Base-by-base conservation (phyloP, 164 flowering plant species). In the Piper betle region DNA sequence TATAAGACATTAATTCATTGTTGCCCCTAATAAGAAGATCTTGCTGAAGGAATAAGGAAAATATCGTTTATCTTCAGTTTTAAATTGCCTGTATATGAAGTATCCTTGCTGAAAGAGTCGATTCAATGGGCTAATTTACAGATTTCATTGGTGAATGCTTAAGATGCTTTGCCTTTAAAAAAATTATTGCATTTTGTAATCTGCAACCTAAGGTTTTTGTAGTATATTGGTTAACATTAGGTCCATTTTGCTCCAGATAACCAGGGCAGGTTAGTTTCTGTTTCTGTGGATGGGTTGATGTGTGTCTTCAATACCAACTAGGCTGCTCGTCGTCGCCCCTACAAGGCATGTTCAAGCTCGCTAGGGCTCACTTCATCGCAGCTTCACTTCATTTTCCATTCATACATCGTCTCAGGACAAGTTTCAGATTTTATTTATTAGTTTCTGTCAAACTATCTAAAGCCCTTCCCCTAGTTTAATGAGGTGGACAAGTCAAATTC, bases 201-300 rank as follows among this genome's bases (percentile, higher is more conserved):
- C 5, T 4, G 52, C 50, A 42, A 38, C 42, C 61, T 68, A 5
- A 60, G 41, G 20, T 62, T 16, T 62, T 64, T 39, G 15, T 9
- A 43, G 19, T 20, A n/a, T n/a, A n/a, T n/a, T 63, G 48, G 56
- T 68, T 68, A 59, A 41, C 20, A 48, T 43, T 69, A 93, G 99
- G 99, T 94, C 54, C 93, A 72, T 41, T 94, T 94, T 74, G 73
- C 77, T 40, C 99, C 97, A 63, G 76, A 69, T 56, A 67, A 79
- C 66, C 75, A 61, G 62, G 84, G 74, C 79, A 88, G 80, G 76
- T 87, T 88, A 68, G 53, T 84, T 55, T 91, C 99, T 55, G 95
- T 97, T 65, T 94, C 99, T 46, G 96, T 82, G 48, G 99, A 94
- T 79, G 99, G 99, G 25, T 73, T 94, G 74, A 78, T 94, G 43